A percentile compares a stretch with the other conserved stretches of the same genome.
Conservation (phyloP, 345 rosid genomes). For the Brassica incana region DNA sequence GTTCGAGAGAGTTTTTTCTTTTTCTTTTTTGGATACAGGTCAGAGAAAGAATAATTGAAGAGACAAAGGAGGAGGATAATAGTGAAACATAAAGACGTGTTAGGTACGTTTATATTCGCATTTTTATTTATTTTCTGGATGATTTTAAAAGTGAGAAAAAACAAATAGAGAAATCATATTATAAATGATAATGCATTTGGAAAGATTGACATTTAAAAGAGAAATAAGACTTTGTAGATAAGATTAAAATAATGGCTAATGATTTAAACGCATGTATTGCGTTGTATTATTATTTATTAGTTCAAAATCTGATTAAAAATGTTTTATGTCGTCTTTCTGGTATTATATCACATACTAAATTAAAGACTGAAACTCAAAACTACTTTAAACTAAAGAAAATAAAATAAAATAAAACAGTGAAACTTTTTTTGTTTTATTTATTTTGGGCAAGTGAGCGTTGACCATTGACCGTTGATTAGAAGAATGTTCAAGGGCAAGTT, state of each 20-base stretch:
- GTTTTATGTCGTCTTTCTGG: too few species aligned
- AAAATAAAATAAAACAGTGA: not conserved
- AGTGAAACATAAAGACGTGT: constrained; percentile 16
- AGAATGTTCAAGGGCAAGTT: constrained; percentile 12
- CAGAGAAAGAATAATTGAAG: constrained; percentile 31
- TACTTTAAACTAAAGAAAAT: too few species aligned
- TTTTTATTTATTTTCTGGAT: not conserved
- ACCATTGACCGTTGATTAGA: not conserved
- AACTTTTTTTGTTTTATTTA: not conserved
- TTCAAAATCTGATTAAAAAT: too few species aligned
- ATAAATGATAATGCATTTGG: not conserved
- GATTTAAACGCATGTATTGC: too few species aligned
- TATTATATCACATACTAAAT: too few species aligned
- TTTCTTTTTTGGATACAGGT: constrained; percentile 16
- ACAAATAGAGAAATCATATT: not conserved
- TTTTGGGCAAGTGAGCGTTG: not conserved
- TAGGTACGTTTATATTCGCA: constrained; percentile 8
- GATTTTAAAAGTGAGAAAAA: not conserved
- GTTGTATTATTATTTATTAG: too few species aligned
- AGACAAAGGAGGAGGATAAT: constrained; percentile 23
- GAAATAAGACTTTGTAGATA: too few species aligned
- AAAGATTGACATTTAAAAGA: not conserved
- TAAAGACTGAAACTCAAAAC: too few species aligned
- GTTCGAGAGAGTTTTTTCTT: constrained; percentile 5
- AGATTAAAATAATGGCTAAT: too few species aligned